Evolutionary conservation across 2,329 filamentous ascomycete species (phyloP).

Genomic region (Triangularia setosa): DNA sequence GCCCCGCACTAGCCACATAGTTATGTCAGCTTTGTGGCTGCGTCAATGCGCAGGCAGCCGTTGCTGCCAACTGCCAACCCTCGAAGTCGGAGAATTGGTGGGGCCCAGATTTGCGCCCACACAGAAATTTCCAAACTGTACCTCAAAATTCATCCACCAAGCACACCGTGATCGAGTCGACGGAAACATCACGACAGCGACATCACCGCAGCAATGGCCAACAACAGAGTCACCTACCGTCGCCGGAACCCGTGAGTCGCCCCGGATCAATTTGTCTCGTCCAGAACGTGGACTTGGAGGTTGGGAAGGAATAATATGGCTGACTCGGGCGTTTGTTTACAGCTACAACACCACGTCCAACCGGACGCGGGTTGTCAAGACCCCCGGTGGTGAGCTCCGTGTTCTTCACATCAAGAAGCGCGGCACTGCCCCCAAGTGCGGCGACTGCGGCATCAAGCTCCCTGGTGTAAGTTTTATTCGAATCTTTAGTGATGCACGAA

Average conservation of each 20-base stretch:
- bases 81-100: slow-evolving; percentile 15
- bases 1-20: slow-evolving; percentile 10
- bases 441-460: slow-evolving; percentile 98
- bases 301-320: slow-evolving; percentile 2
- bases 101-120: slow-evolving; percentile 26
- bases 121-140: slow-evolving; percentile 29
- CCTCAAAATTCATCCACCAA: slow-evolving; percentile 28
- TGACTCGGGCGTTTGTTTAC: slow-evolving; percentile 22
- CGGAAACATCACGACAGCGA: slow-evolving; percentile 29
- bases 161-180: slow-evolving; percentile 28
- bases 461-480: slow-evolving; percentile 75
- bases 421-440: slow-evolving; percentile 96
- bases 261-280: neutral
- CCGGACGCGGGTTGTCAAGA: slow-evolving; percentile 94
- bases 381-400: slow-evolving; percentile 90
- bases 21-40: slow-evolving; percentile 18
- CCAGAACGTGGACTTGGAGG: neutral
- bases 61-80: slow-evolving; percentile 16
- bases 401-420: slow-evolving; percentile 99
- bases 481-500: slow-evolving; percentile 12
- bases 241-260: slow-evolving; percentile 73
- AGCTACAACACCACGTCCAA: slow-evolving; percentile 99
- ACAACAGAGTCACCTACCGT: slow-evolving; percentile 64
- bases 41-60: neutral
- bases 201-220: slow-evolving; percentile 52